A percentile compares a stretch with the other conserved stretches of the same genome.
Conservation (phyloP, 805 yeast genomes). For the Yueomyces sp. region DNA sequence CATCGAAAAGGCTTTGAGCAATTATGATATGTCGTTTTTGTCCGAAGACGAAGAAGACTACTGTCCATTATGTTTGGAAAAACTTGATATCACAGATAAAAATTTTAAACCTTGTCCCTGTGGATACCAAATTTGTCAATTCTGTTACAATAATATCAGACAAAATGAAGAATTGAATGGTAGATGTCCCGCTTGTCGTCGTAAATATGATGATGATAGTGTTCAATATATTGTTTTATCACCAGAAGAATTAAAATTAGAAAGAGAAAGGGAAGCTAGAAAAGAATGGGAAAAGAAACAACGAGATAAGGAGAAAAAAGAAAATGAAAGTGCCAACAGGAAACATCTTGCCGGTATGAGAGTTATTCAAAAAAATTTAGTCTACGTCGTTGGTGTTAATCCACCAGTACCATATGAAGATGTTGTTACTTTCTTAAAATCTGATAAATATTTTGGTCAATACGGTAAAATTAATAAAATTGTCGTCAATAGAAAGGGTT, state of each 20-base stretch:
- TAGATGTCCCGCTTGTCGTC: constrained; percentile 93
- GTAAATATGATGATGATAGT: constrained; percentile 83
- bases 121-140: constrained; percentile 97
- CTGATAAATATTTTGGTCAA: constrained; percentile 96
- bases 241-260: constrained; percentile 72
- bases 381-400: constrained; percentile 88
- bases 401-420: constrained; percentile 69
- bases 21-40: constrained; percentile 21
- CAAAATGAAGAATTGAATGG: constrained; percentile 94
- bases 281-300: constrained; percentile 74
- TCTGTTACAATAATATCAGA: constrained; percentile 92
- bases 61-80: constrained; percentile 93
- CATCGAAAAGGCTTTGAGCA: constrained; percentile 19
- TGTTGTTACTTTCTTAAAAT: constrained; percentile 64
- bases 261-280: constrained; percentile 67
- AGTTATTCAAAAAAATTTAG: constrained; percentile 95
- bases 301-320: constrained; percentile 83
- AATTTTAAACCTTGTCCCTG: constrained; percentile 99
- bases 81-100: constrained; percentile 91
- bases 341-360: constrained; percentile 93
- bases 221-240: constrained; percentile 78
- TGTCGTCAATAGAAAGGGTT: constrained; percentile 65
- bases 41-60: constrained; percentile 26
- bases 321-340: constrained; percentile 67
- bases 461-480: constrained; percentile 91